phyloP scores from a whole-genome alignment of 345 rosid species.

The Cardiospermum halicacabum region DNA sequence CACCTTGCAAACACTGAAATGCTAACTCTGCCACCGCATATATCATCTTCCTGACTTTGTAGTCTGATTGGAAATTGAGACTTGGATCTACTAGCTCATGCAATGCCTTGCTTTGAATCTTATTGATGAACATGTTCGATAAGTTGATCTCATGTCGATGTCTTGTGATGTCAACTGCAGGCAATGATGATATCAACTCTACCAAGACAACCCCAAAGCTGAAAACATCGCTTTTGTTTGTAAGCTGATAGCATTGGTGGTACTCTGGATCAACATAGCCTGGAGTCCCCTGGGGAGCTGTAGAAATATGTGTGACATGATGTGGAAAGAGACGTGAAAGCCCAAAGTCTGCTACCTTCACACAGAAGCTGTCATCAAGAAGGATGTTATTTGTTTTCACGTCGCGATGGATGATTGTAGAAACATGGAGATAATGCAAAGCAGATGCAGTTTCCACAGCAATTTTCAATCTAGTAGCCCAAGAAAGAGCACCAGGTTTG shows the following conservation, averaged over 20 bases:
- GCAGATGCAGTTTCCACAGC: slow-evolving; percentile 87
- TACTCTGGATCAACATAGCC: slow-evolving; percentile 96
- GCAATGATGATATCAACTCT: slow-evolving; percentile 74
- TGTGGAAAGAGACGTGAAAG: slow-evolving; percentile 78
- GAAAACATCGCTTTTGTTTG: slow-evolving; percentile 81
- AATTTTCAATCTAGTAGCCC: slow-evolving; percentile 62
- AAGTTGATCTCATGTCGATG: slow-evolving; percentile 78
- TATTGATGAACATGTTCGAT: slow-evolving; percentile 68
- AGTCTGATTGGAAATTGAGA: slow-evolving; percentile 68
- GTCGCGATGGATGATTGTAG: slow-evolving; percentile 77
- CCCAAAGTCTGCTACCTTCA: slow-evolving; percentile 95
- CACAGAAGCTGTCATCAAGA: slow-evolving; percentile 60
- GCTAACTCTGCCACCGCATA: slow-evolving; percentile 77
- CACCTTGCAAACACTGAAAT: slow-evolving; percentile 68
- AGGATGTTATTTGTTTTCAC: slow-evolving; percentile 90
- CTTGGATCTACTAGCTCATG: slow-evolving; percentile 63
- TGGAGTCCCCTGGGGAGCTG: slow-evolving; percentile 95
- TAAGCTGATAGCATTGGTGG: slow-evolving; percentile 76
- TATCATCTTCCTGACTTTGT: slow-evolving; percentile 39
- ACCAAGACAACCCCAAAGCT: slow-evolving; percentile 67
- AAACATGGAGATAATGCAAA: slow-evolving; percentile 70
- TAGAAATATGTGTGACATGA: slow-evolving; percentile 68
- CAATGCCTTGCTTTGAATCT: slow-evolving; percentile 54
- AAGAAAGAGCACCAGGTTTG: slow-evolving; percentile 59
- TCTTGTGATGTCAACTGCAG: slow-evolving; percentile 84